Percentiles rank a stretch among this genome's conserved stretches.
These are phyloP conservation scores for Annulohypoxylon nitens DNA, from an alignment of 495 filamentous ascomycete genomes.

Conservation along the genomic window DNA sequence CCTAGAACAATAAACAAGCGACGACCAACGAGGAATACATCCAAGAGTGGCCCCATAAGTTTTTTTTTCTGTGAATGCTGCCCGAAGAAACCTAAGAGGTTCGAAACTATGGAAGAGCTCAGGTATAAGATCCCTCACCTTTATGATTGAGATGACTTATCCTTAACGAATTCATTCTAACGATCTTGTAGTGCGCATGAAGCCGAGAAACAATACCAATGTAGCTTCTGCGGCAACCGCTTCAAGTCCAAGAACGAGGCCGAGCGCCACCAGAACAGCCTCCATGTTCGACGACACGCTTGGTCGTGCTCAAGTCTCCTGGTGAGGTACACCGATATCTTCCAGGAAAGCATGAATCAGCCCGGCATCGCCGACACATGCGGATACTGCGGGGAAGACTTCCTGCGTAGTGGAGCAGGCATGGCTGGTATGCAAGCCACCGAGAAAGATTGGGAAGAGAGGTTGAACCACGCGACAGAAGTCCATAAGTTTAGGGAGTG, in stretches of 20 bases:
- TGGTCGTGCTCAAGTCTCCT: constrained; percentile 81
- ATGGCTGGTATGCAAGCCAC: constrained; percentile 49
- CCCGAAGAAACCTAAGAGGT: constrained; percentile 88
- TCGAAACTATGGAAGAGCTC: constrained; percentile 77
- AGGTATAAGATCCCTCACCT: constrained; percentile 64
- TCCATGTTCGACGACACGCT: constrained; percentile 85
- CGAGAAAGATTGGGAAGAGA: constrained; percentile 37
- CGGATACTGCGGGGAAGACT: constrained; percentile 88
- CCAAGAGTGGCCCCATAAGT: not conserved
- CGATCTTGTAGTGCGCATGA: constrained; percentile 64
- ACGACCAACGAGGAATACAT: constrained; percentile 10
- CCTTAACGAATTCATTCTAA: constrained; percentile 10
- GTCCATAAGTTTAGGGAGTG: constrained; percentile 88
- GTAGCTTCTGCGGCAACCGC: constrained; percentile 81
- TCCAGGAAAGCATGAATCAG: constrained; percentile 69
- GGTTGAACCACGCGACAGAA: constrained; percentile 74
- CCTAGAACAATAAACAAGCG: constrained; percentile 37
- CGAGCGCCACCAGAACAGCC: constrained; percentile 87
- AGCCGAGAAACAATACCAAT: constrained; percentile 85
- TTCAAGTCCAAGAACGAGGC: constrained; percentile 95
- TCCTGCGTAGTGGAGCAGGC: constrained; percentile 75
- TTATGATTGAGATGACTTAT: not conserved
- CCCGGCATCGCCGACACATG: constrained; percentile 72
- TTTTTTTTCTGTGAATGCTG: constrained; percentile 81
- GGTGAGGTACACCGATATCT: constrained; percentile 67